Base-by-base conservation (phyloP, 768 basidiomycete genomes). In the Lactifluus piperatus region DNA sequence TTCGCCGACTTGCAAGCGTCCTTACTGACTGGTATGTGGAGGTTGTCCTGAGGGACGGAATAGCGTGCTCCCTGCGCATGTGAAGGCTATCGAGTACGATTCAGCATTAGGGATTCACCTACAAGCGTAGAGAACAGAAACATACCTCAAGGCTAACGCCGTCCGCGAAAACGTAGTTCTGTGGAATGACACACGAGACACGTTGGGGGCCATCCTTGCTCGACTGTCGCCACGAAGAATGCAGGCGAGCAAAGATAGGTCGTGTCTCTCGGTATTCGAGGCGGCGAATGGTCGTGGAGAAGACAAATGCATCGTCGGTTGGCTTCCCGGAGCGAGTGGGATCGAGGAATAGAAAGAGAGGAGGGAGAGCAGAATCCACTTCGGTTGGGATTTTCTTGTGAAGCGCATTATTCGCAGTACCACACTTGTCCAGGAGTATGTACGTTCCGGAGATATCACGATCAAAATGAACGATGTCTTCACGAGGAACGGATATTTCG, bases 381-480 rank as follows among this genome's bases (percentile, higher is more conserved):
- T 69, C 55, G 10, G 71, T 70, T 16, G 70, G 51, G 24, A 76
- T 68, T 63, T 81, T 85, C 71, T 81, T 84, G 72, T 95, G 92
- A 48, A 97, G 75, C 22, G 88, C 87, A 26, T 80, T 79, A 68
- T 88, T 91, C 8, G 94, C 91, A 2, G 91, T 91, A 7, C 94
- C 93, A 57, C 94, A 97, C 68, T 85, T 86, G 62, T 89, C 85
- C 53, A 94, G 75, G 49, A 94, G 82, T 26, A 74, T 71, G 68
- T 97, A 97, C 1, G 73, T 75, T 5, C 94, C 94, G 6, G 86
- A 84, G 46, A 97, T 84, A 67, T 91, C 82, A 47, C 86, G 83
- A 70, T 95, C 94, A 30, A 90, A 79, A 54, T 73, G 69, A 1
- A 67, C 57, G 8, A 74, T 67, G 27, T 79, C 75, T 6, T 78